Evolutionary conservation across 2,329 filamentous ascomycete species (phyloP).

Genomic region (Pezicula carpinea): DNA sequence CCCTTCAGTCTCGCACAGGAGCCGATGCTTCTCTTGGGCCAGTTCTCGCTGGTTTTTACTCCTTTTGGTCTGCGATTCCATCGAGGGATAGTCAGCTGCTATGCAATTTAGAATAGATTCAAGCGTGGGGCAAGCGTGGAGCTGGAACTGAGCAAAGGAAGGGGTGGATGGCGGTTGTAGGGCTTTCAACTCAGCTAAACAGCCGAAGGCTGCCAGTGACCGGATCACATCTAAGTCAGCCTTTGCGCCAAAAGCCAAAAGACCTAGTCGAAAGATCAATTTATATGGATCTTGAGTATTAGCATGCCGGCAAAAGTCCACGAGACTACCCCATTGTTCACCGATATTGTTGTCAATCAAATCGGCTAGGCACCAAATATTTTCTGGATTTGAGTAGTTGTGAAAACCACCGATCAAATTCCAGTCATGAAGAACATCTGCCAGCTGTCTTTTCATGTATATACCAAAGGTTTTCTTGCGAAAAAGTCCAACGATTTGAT

Average conservation of each 20-base stretch:
- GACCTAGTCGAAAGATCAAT: constrained; percentile 22
- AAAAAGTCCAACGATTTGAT: constrained; percentile 11
- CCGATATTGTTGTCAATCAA: constrained; percentile 25
- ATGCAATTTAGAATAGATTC: constrained; percentile 7
- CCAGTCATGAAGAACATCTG: constrained; percentile 19
- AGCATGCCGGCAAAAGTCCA: constrained; percentile 21
- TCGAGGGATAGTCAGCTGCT: constrained; percentile 5
- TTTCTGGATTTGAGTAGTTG: constrained; percentile 3
- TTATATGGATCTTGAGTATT: constrained; percentile 7
- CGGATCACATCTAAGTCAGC: constrained; percentile 20
- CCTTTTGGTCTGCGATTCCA: constrained; percentile 1
- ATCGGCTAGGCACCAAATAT: constrained; percentile 17
- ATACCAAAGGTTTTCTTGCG: constrained; percentile 6
- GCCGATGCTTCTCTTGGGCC: constrained; percentile 24
- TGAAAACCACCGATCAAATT: constrained; percentile 28
- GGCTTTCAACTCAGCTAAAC: constrained; percentile 9
- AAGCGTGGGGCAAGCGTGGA: constrained; percentile 6
- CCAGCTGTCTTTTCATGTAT: constrained; percentile 5
- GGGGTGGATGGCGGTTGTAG: constrained; percentile 5
- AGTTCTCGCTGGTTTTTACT: constrained; percentile 11
- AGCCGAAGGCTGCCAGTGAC: constrained; percentile 9
- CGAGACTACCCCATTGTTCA: constrained; percentile 26
- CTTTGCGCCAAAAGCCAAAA: constrained; percentile 22
- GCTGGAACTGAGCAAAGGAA: constrained; percentile 8
- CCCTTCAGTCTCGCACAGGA: constrained; percentile 30